These are phyloP conservation scores for Candida silvatica DNA, from an alignment of 805 yeast species.

Conservation along the genomic window DNA sequence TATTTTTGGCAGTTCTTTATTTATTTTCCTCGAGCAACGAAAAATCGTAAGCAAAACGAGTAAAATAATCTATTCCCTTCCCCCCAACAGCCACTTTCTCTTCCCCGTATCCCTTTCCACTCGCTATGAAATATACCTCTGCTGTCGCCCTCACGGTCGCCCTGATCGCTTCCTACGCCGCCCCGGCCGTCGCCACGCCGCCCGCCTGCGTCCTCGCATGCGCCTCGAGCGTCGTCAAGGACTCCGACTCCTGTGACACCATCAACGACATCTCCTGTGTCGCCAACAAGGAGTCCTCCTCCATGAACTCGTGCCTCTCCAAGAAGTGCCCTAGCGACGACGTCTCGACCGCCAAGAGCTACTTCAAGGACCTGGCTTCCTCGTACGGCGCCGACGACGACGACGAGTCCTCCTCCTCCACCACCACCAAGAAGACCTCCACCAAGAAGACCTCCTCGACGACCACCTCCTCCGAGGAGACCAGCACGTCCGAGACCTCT, in stretches of 20 bases:
- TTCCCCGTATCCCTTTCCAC: not conserved
- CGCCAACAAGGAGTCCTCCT: slow-evolving; percentile 47
- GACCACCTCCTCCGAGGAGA: slow-evolving; percentile 25
- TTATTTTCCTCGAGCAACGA: too few relatives aligned
- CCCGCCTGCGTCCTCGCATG: slow-evolving; percentile 92
- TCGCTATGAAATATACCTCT: slow-evolving; percentile 1
- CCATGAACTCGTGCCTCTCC: slow-evolving; percentile 55
- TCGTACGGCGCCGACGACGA: slow-evolving; percentile 32
- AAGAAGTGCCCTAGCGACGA: slow-evolving; percentile 60
- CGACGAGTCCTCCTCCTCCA: slow-evolving; percentile 5
- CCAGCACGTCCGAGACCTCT: slow-evolving; percentile 25
- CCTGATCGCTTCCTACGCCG: slow-evolving; percentile 30
- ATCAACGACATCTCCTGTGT: slow-evolving; percentile 62
- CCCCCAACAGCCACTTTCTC: not conserved
- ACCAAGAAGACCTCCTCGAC: slow-evolving; percentile 23
- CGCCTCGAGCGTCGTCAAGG: slow-evolving; percentile 59
- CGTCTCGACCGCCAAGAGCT: slow-evolving; percentile 47
- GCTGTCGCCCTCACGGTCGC: slow-evolving; percentile 15
- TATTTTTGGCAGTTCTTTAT: not conserved
- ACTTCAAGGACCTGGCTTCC: slow-evolving; percentile 47
- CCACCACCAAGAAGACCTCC: slow-evolving; percentile 6
- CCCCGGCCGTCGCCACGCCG: slow-evolving; percentile 38
- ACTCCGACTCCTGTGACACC: slow-evolving; percentile 43
- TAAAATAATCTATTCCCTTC: not conserved
- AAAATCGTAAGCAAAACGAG: too few relatives aligned